Percentiles rank a stretch among this genome's conserved stretches.
phyloP scores from a whole-genome alignment of 2,329 filamentous ascomycete species.

The Purpureocillium takamizusanense region DNA sequence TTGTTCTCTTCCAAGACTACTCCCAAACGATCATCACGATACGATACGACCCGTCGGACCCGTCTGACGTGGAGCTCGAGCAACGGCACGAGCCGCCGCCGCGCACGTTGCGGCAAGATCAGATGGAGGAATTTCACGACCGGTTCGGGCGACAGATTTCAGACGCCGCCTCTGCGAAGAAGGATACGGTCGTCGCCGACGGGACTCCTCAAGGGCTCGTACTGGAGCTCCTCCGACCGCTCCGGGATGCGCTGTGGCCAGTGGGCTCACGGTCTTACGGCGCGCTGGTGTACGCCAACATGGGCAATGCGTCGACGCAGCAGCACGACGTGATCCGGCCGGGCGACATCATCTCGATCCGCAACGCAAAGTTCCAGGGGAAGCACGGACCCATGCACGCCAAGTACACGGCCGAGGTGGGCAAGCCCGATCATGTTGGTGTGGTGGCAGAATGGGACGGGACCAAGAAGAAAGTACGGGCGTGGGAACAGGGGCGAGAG shows the following conservation, averaged over 20 bases:
- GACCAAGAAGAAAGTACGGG: constrained; percentile 93
- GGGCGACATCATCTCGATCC: constrained; percentile 86
- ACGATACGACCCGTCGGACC: constrained; percentile 67
- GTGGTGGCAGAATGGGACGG: constrained; percentile 96
- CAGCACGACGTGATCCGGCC: constrained; percentile 88
- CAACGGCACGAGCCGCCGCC: constrained; percentile 85
- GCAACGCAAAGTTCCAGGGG: constrained; percentile 89
- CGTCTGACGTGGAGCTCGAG: constrained; percentile 64
- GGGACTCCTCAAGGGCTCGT: constrained; percentile 72
- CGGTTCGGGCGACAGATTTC: constrained; percentile 73
- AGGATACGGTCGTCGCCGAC: constrained; percentile 75
- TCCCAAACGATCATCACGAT: constrained; percentile 85
- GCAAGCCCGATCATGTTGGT: constrained; percentile 80
- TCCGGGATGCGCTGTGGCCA: constrained; percentile 66
- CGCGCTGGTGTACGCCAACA: constrained; percentile 85
- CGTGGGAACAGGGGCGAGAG: constrained; percentile 91
- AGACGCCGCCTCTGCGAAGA: constrained; percentile 59
- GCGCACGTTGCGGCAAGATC: constrained; percentile 74
- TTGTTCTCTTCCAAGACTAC: constrained; percentile 90
- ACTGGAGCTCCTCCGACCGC: constrained; percentile 66
- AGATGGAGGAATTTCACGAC: constrained; percentile 79
- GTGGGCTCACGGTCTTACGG: constrained; percentile 87
- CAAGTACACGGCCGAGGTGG: constrained; percentile 84
- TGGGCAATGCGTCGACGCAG: constrained; percentile 86
- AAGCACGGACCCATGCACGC: constrained; percentile 93